Evolutionary conservation across 1,139 yeast species (phyloP), one percentile per base, ranked within the genome.

Genomic region (Casaregolazyma suthepensis): DNA sequence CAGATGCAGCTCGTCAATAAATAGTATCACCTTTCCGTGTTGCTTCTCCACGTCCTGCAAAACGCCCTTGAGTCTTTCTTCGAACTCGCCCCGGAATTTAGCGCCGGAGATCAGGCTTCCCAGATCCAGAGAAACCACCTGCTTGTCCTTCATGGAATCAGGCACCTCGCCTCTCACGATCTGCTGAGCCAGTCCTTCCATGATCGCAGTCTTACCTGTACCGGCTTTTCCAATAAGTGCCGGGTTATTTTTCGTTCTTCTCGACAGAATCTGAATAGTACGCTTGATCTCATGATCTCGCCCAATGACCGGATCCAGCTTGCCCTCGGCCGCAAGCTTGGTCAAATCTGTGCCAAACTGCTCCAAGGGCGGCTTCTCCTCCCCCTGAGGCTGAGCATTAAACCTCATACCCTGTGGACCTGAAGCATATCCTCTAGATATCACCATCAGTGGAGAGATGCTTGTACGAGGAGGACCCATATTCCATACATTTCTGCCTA

Each of bases 161-260:
- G 99, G 99, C 0, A 93, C 99, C 65, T 90, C 96, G 9, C 93
- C 93, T 55, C 87, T 82, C 15, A 88, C 82, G 53, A 93, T 90
- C 62, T 97, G 74, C 70, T 93, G 98, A 0, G 98, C 98, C 50
- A 93, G 75, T 0, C 98, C 99, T 69, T 93, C 99, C 82, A 93
- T 86, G 52, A 93, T 83, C 5, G 97, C 95, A 0, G 98, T 93
- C 70, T 93, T 93, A 72, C 99, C 99, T 0, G 96, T 94, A 71
- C 99, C 99, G 0, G 99, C 98, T 60, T 87, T 83, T 57, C 98
- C 99, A 52, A 91, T 89, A 51, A 93, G 71, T 0, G 93, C 96
- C 0, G 98, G 98, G 66, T 93, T 93, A 66, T 91, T 91, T 69
- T 93, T 93, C 1, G 97, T 90, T 66, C 99, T 77, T 61, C 99